phyloP scores from a whole-genome alignment of 345 rosid species.

The Linum usitatissimum region DNA sequence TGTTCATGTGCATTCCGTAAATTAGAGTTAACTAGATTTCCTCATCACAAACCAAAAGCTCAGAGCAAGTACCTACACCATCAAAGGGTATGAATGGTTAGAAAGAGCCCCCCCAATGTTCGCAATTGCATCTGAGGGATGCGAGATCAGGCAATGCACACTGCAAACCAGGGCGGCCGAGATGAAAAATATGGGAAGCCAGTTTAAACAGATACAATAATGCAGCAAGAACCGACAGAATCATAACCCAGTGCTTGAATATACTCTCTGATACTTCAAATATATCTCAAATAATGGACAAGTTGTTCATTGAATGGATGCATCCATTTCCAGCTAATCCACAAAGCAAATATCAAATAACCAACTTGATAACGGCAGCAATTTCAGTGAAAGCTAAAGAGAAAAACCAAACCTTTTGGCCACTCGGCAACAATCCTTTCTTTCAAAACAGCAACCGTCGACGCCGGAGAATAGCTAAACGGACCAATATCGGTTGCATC shows the following conservation, averaged over 20 bases:
- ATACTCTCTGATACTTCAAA: background rate
- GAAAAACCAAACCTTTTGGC: conserved; percentile 56
- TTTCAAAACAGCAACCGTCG: conserved; percentile 70
- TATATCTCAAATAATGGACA: background rate
- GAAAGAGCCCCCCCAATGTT: background rate
- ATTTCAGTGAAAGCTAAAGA: background rate
- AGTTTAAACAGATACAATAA: background rate
- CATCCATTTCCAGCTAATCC: background rate
- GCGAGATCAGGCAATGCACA: background rate
- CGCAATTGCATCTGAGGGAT: background rate
- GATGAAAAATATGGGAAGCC: background rate
- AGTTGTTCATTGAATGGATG: background rate
- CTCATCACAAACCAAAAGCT: background rate
- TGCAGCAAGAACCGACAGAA: too few species aligned
- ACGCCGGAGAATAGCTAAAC: conserved; percentile 58
- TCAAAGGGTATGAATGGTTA: background rate
- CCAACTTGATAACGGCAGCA: background rate
- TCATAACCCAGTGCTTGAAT: too few species aligned
- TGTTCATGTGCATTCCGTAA: background rate
- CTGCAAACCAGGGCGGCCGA: background rate
- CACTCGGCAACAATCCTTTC: conserved; percentile 72
- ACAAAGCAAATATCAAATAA: background rate
- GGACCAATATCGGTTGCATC: conserved; percentile 97
- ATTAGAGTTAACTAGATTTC: background rate
- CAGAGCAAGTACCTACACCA: background rate